Conservation (phyloP, 202 grass and related monocot genomes). For the Zoysia matrella region DNA sequence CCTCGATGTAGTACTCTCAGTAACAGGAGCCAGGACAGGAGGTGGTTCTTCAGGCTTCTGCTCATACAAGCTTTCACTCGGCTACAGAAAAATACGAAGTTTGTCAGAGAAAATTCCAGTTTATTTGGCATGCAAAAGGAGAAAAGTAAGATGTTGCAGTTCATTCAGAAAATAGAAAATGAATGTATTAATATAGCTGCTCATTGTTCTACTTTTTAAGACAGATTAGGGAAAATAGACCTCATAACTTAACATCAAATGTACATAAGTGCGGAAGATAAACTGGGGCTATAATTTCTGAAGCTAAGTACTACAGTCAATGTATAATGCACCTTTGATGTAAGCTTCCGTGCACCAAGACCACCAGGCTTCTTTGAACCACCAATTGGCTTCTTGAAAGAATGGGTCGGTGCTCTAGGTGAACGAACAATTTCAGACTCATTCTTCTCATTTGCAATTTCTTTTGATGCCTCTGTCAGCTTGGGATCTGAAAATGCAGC, state of each 20-base stretch:
- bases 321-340: slow-evolving; percentile 68
- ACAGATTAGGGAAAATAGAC: not conserved
- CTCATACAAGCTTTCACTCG: slow-evolving; percentile 92
- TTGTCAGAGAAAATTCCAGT: slow-evolving; percentile 23
- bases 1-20: slow-evolving; percentile 13
- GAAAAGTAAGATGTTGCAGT: slow-evolving; percentile 1
- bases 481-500: slow-evolving; percentile 70
- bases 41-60: slow-evolving; percentile 93
- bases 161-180: slow-evolving; percentile 28
- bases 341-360: slow-evolving; percentile 93
- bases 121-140: slow-evolving; percentile 29
- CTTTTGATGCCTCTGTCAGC: slow-evolving; percentile 55
- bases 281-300: not conserved
- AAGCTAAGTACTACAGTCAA: slow-evolving; percentile 19
- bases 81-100: slow-evolving; percentile 48
- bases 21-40: slow-evolving; percentile 51
- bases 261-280: not conserved
- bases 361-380: slow-evolving; percentile 82
- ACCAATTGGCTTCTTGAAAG: slow-evolving; percentile 82
- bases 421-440: slow-evolving; percentile 71
- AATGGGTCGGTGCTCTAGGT: slow-evolving; percentile 73
- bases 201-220: not conserved
- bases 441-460: slow-evolving; percentile 47
- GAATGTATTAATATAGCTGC: not conserved
- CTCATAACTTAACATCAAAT: not conserved